phyloP scores from a whole-genome alignment of 2,329 filamentous ascomycete genomes.

The Pestalotiopsis sp. region DNA sequence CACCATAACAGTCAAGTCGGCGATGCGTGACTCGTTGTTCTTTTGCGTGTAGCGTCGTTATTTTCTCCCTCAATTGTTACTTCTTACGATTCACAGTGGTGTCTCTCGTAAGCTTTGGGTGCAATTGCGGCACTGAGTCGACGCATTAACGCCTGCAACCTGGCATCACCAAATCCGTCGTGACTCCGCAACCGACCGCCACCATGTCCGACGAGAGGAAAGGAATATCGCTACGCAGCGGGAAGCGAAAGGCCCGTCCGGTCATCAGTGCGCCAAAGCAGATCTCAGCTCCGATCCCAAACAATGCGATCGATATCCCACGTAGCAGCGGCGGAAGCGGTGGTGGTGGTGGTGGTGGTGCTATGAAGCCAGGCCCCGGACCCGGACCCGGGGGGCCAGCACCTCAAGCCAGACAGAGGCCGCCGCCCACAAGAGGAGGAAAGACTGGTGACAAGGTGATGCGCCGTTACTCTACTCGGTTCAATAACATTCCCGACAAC shows the following conservation, averaged over 20 bases:
- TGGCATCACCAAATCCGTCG: neutral
- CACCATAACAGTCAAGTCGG: neutral
- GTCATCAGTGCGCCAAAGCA: constrained; percentile 65
- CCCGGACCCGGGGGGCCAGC: constrained; percentile 1
- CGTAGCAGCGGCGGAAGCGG: constrained; percentile 31
- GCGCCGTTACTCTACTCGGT: constrained; percentile 89
- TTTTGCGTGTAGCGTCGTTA: neutral
- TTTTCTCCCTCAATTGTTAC: neutral
- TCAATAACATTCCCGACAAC: constrained; percentile 75
- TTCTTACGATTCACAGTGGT: neutral
- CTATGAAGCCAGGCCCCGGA: neutral
- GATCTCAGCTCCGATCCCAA: constrained; percentile 63
- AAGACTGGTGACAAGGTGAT: constrained; percentile 87
- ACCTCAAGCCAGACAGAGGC: constrained; percentile 43
- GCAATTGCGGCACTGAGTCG: neutral
- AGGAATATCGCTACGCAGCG: constrained; percentile 66
- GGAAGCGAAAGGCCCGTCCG: constrained; percentile 63
- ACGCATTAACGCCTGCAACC: neutral
- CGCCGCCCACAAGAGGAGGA: constrained; percentile 55
- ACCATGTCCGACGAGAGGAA: constrained; percentile 64
- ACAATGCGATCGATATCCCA: constrained; percentile 45
- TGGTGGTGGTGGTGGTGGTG: too few relatives aligned
- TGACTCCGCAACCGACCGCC: constrained; percentile 7
- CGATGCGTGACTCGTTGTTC: neutral
- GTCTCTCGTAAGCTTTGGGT: neutral